Evolutionary conservation across 176 grass and related monocot genomes (phyloP), one percentile per base, ranked within the genome.

Genomic region (Elymus sibiricus): DNA sequence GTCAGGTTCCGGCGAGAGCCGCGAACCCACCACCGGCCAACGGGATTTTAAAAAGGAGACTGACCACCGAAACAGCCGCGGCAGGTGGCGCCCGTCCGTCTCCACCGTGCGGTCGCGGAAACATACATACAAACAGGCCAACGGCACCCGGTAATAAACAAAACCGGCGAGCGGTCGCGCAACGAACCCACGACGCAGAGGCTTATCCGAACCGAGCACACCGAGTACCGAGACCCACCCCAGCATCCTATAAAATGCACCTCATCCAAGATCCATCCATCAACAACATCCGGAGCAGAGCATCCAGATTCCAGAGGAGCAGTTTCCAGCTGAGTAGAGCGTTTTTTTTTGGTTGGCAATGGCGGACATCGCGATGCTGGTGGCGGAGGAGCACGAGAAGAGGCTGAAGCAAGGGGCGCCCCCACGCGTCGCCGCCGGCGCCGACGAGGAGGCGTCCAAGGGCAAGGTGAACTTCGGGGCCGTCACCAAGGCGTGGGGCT

Each of bases 311-410:
- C 43, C 42, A 74, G 7, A 61, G 44, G 12, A 70, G 2, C 27
- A 64, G 49, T 32, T 60, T 19, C 49, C 6, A 21, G 64, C 24
- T 22, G 26, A 65, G 29, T 13, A 24, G 75, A 32, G 43, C 17
- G 32, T 42, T 21, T 9, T 21, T 25, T 58, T 3, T 5, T 1
- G 4, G 28, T 35, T 12, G 22, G 19, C 11, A 22, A 97, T 97
- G 95, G 85, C 88, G 26, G 92, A 97, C 88, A 91, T 97, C 66
- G 90, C 90, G 63, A 77, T 94, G 66, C 79, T 97, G 88, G 92
- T 94, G 70, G 74, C 81, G 9, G 95, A 97, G 83, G 90, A 97
- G 80, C 92, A 86, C 85, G 88, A 94, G 92, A 97, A 85, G 90
- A 84, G 85, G 83, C 22, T 65, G 63, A 89, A 65, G 77, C 39